A percentile compares a stretch with the other conserved stretches of the same genome.
Conservation (phyloP, 768 basidiomycete genomes). For the Lentinula sp. region DNA sequence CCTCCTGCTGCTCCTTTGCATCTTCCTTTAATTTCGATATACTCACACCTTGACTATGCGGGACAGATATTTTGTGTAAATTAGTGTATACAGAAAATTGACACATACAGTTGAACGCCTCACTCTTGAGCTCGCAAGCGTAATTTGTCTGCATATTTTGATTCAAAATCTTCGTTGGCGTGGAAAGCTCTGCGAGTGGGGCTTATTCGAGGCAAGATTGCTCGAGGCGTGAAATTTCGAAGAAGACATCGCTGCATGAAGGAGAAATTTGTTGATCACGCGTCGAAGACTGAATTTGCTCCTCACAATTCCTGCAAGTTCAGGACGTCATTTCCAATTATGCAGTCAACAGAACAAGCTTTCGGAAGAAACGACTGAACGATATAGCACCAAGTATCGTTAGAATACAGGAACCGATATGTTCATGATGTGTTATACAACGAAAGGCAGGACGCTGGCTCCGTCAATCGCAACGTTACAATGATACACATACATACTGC, state of each 20-base stretch:
- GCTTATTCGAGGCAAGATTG: background rate
- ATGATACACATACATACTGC: background rate
- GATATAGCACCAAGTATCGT: no score
- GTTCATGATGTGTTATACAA: no score
- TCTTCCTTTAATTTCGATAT: slow-evolving; percentile 29
- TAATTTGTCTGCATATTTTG: slow-evolving; percentile 68
- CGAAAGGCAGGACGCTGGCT: no score
- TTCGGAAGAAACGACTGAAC: no score
- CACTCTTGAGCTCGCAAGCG: slow-evolving; percentile 60
- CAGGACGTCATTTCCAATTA: no score
- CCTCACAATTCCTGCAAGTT: no score
- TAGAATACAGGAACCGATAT: no score
- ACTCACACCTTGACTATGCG: slow-evolving; percentile 36
- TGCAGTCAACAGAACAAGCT: no score
- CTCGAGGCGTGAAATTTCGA: background rate
- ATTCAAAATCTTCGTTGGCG: slow-evolving; percentile 20
- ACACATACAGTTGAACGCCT: slow-evolving; percentile 15
- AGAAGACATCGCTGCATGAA: slow-evolving; percentile 1
- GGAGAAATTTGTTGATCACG: background rate
- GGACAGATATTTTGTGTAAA: slow-evolving; percentile 12
- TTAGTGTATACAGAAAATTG: slow-evolving; percentile 16
- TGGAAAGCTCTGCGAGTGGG: background rate
- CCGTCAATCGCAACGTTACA: background rate
- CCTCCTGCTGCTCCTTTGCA: slow-evolving; percentile 24
- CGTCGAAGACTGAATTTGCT: no score